Percentiles rank a stretch among this genome's conserved stretches.
Evolutionary conservation across 208 protist genomes (phyloP).

Genomic region (Phytomonas francai): DNA sequence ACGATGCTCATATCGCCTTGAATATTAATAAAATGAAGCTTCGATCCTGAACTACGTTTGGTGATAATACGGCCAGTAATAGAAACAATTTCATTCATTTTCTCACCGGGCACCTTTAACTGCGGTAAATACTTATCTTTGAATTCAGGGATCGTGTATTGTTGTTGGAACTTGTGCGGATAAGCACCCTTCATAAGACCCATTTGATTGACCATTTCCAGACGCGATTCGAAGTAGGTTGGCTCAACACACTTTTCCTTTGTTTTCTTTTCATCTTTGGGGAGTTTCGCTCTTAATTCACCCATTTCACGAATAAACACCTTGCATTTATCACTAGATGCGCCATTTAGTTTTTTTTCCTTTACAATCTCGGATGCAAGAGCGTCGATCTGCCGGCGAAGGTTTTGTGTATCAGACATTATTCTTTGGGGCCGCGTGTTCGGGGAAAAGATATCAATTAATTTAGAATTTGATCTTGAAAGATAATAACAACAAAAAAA

Average conservation of each 20-base stretch:
- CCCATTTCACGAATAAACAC: slow-evolving; percentile 68
- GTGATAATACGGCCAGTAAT: slow-evolving; percentile 85
- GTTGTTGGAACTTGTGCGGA: slow-evolving; percentile 96
- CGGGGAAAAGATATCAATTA: not conserved
- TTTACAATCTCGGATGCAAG: slow-evolving; percentile 60
- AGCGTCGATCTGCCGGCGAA: slow-evolving; percentile 68
- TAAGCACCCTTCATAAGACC: slow-evolving; percentile 89
- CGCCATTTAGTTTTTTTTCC: slow-evolving; percentile 58
- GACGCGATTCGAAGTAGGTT: slow-evolving; percentile 79
- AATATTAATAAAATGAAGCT: slow-evolving; percentile 97
- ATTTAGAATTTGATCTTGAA: not conserved
- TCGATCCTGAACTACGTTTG: slow-evolving; percentile 84
- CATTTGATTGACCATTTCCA: slow-evolving; percentile 84
- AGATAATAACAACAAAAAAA: not conserved
- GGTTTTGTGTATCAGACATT: slow-evolving; percentile 41
- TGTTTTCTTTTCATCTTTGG: slow-evolving; percentile 22
- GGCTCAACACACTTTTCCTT: slow-evolving; percentile 41
- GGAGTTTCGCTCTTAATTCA: slow-evolving; percentile 12
- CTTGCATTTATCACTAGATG: slow-evolving; percentile 58
- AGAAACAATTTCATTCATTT: slow-evolving; percentile 51
- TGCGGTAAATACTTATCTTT: slow-evolving; percentile 44
- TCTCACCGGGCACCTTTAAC: slow-evolving; percentile 46
- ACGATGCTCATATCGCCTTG: slow-evolving; percentile 89
- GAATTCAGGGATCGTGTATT: slow-evolving; percentile 88
- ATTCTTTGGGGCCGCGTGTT: not conserved